Evolutionary conservation across 2,329 filamentous ascomycete species (phyloP).

Genomic region (Metarhizium guizhouense): DNA sequence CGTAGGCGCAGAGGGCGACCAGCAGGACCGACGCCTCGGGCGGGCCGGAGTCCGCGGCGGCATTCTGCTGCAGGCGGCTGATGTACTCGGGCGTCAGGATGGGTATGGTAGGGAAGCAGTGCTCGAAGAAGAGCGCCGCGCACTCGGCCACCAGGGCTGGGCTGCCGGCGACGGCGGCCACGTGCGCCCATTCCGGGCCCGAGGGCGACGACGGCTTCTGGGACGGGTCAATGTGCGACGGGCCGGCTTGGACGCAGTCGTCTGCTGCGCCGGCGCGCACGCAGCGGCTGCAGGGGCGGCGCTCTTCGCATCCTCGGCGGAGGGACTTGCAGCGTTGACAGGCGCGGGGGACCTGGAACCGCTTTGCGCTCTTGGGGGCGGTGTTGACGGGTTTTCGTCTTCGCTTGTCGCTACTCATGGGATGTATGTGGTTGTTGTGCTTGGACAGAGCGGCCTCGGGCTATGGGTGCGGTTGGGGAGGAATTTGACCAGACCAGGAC

Average conservation of each 20-base stretch:
- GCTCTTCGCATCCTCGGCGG: slow-evolving; percentile 35
- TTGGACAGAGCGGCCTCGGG: no score
- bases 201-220: not conserved
- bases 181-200: slow-evolving; percentile 13
- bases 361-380: slow-evolving; percentile 15
- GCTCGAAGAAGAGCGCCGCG: slow-evolving; percentile 28
- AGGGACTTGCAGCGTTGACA: slow-evolving; percentile 33
- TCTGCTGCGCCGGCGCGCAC: slow-evolving; percentile 30
- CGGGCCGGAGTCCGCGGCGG: slow-evolving; percentile 14
- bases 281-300: slow-evolving; percentile 33
- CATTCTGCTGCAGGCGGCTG: slow-evolving; percentile 16
- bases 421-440: no score
- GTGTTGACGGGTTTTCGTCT: not conserved
- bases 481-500: no score
- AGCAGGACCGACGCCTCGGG: slow-evolving; percentile 26
- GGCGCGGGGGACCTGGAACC: slow-evolving; percentile 33
- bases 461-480: no score
- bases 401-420: not conserved
- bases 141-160: slow-evolving; percentile 27
- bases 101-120: slow-evolving; percentile 32
- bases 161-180: slow-evolving; percentile 24
- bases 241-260: slow-evolving; percentile 20
- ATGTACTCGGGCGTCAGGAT: slow-evolving; percentile 31
- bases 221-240: not conserved
- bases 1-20: slow-evolving; percentile 30